phyloP scores from a whole-genome alignment of 495 filamentous ascomycete species.

The Coniosporium apollinis region DNA sequence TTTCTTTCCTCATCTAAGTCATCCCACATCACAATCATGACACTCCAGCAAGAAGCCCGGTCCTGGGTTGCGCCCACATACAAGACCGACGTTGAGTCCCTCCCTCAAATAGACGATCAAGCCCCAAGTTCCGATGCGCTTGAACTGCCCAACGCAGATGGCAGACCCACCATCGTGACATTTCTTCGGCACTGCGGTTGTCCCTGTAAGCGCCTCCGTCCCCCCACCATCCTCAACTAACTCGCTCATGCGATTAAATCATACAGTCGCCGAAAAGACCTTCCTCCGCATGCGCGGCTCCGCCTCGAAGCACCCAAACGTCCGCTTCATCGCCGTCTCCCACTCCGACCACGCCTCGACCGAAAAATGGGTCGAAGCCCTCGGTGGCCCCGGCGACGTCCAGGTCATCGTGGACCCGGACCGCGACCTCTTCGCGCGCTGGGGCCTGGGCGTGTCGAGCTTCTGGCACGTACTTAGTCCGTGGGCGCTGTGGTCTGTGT shows the following conservation, averaged over 20 bases:
- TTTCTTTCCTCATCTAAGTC: too few species aligned
- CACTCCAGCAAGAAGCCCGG: conserved; percentile 8
- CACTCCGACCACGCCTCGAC: conserved; percentile 35
- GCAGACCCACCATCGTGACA: conserved; percentile 34
- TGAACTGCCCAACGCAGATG: conserved; percentile 21
- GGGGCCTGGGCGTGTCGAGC: conserved; percentile 35
- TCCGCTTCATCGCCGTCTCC: conserved; percentile 41
- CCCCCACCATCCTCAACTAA: conserved; percentile 5
- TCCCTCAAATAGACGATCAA: conserved; percentile 7
- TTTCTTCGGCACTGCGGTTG: conserved; percentile 47
- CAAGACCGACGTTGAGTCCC: neutral
- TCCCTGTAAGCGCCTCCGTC: conserved; percentile 26
- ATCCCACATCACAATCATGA: conserved; percentile 8
- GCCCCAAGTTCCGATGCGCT: conserved; percentile 32
- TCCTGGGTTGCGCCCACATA: conserved; percentile 7
- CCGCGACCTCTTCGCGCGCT: conserved; percentile 32
- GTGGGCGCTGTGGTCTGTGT: conserved; percentile 28
- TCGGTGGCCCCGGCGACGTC: conserved; percentile 34
- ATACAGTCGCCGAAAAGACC: conserved; percentile 41
- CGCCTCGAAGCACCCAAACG: conserved; percentile 29
- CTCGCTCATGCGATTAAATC: neutral
- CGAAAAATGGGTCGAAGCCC: conserved; percentile 33
- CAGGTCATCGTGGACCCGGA: conserved; percentile 35
- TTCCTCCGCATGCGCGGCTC: conserved; percentile 29
- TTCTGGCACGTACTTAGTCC: conserved; percentile 36